Percentiles rank a stretch among this genome's conserved stretches.
These are phyloP conservation scores for Camellia lanceoleosa DNA, from an alignment of 148 eudicot genomes.

Conservation along the genomic window DNA sequence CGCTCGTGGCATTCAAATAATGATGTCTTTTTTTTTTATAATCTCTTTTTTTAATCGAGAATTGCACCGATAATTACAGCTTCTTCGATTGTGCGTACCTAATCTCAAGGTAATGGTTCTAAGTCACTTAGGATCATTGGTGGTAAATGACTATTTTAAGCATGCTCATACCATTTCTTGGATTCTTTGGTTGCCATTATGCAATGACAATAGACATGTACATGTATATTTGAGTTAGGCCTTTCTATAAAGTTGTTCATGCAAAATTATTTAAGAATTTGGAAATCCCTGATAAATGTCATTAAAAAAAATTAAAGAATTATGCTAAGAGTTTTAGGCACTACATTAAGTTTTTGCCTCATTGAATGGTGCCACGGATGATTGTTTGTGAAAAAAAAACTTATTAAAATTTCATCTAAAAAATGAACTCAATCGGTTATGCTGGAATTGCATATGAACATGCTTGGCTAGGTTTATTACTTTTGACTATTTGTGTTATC, in stretches of 20 bases:
- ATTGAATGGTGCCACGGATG: too few species aligned
- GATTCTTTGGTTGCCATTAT: too few species aligned
- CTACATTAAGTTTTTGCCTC: neutral
- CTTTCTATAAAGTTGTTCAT: neutral
- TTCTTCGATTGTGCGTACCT: constrained; percentile 48
- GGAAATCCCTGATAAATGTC: neutral
- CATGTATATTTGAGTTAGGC: neutral
- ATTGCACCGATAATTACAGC: too few species aligned
- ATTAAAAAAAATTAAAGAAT: neutral
- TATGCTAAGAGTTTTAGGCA: neutral
- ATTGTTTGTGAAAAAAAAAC: too few species aligned
- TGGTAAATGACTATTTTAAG: neutral
- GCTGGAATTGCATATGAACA: neutral
- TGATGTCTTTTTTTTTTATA: too few species aligned
- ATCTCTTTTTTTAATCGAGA: too few species aligned
- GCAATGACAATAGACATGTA: too few species aligned
- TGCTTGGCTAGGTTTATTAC: neutral
- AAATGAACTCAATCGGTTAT: too few species aligned
- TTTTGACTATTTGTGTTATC: too few species aligned
- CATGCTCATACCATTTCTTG: too few species aligned
- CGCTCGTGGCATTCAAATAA: too few species aligned
- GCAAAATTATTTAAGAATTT: neutral
- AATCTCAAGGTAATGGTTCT: constrained; percentile 70
- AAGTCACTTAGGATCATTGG: neutral
- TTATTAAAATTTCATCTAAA: neutral